These are phyloP conservation scores for Flaveria floridana DNA, from an alignment of 140 eudicot genomes.

Conservation along the genomic window DNA sequence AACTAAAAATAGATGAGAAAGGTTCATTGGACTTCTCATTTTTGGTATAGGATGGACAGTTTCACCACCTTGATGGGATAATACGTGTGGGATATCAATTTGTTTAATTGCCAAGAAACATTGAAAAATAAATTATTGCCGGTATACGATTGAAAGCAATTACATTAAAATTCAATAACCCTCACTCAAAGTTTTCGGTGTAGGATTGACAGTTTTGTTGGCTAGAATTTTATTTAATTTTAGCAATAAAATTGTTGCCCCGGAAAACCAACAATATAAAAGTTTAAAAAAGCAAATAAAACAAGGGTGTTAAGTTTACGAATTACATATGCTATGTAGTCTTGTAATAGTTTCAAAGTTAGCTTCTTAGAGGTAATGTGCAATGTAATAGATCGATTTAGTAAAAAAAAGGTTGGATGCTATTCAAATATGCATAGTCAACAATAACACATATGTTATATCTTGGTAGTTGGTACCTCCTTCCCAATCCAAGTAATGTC, in stretches of 20 bases:
- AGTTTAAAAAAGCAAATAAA: not conserved
- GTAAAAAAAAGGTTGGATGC: not conserved
- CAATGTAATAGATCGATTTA: not conserved
- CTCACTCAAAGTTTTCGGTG: slow-evolving; percentile 15
- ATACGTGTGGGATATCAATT: no score
- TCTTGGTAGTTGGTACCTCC: slow-evolving; percentile 55
- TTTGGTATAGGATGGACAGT: no score
- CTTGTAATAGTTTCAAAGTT: slow-evolving; percentile 24
- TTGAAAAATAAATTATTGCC: no score
- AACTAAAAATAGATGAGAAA: no score
- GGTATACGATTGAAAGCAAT: no score
- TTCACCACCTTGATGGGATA: no score
- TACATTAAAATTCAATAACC: slow-evolving; percentile 34
- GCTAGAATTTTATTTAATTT: slow-evolving; percentile 79
- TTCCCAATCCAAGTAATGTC: slow-evolving; percentile 91
- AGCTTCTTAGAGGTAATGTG: slow-evolving; percentile 30
- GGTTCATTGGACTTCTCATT: no score
- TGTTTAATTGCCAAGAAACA: no score
- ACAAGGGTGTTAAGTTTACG: not conserved
- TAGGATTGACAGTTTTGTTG: slow-evolving; percentile 27
- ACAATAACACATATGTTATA: not conserved
- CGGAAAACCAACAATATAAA: slow-evolving; percentile 42
- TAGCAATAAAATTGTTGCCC: slow-evolving; percentile 86
- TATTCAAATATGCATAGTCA: not conserved
- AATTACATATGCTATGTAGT: slow-evolving; percentile 24